Conservation (phyloP, 1,284 basidiomycete genomes). For the Pseudozyma sp. region DNA sequence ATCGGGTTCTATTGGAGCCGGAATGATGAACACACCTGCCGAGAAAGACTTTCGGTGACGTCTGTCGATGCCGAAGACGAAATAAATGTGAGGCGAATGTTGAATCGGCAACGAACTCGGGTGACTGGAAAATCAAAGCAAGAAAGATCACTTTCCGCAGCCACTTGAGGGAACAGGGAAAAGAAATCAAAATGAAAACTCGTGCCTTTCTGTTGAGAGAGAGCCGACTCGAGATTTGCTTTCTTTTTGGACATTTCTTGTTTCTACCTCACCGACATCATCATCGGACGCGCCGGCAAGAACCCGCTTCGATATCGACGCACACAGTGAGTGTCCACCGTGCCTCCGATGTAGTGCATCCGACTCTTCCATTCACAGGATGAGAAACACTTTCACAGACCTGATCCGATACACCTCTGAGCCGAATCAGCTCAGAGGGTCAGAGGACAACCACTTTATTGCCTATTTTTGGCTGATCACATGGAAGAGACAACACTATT, state of each 20-base stretch:
- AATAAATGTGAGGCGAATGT: neutral
- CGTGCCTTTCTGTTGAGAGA: neutral
- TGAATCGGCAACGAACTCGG: neutral
- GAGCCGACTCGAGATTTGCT: neutral
- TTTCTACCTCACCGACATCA: slow-evolving; percentile 9
- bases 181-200: slow-evolving; percentile 4
- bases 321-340: slow-evolving; percentile 16
- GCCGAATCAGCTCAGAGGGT: slow-evolving; percentile 48
- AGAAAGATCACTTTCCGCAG: slow-evolving; percentile 45
- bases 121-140: neutral
- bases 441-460: slow-evolving; percentile 55
- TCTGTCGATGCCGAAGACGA: too few relatives aligned
- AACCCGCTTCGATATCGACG: neutral
- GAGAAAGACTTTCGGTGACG: too few relatives aligned
- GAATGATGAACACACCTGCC: too few relatives aligned
- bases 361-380: slow-evolving; percentile 28
- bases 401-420: slow-evolving; percentile 51
- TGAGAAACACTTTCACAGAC: slow-evolving; percentile 55
- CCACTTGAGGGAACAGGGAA: neutral
- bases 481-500: slow-evolving; percentile 8
- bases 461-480: slow-evolving; percentile 51
- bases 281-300: neutral
- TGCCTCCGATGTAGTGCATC: neutral
- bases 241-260: neutral
- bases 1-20: too few relatives aligned